Evolutionary conservation across 345 rosid genomes (phyloP).

Genomic region (Lumnitzera racemosa): DNA sequence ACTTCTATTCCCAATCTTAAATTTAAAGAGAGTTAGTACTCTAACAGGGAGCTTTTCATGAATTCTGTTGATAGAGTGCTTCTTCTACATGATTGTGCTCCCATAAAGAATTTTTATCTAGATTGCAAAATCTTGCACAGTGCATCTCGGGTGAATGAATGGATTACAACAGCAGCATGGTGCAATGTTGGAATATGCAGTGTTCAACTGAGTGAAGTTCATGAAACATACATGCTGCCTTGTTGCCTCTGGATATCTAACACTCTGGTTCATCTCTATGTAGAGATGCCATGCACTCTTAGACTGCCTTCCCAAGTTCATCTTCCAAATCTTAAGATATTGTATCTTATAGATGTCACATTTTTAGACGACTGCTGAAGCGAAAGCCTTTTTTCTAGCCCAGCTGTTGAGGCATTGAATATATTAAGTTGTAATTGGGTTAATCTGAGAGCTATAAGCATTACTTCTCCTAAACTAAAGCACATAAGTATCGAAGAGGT

Average conservation of each 20-base stretch:
- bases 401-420: not conserved
- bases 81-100: too few species aligned
- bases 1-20: too few species aligned
- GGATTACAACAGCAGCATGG: too few species aligned
- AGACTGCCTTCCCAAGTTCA: not conserved
- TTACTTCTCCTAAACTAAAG: not conserved
- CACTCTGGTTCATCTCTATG: not conserved
- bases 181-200: too few species aligned
- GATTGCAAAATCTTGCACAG: too few species aligned
- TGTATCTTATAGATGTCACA: not conserved
- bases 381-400: not conserved
- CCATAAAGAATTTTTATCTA: too few species aligned
- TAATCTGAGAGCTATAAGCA: not conserved
- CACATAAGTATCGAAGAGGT: not conserved
- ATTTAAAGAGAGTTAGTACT: too few species aligned
- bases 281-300: not conserved
- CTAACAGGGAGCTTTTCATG: too few species aligned
- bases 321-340: slow-evolving; percentile 1
- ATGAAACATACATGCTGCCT: not conserved
- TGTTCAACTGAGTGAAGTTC: not conserved
- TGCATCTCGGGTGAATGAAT: too few species aligned
- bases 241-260: not conserved
- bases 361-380: not conserved
- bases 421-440: not conserved
- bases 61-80: too few species aligned